phyloP scores from a whole-genome alignment of 768 basidiomycete genomes.

The Boletus reticuloceps region DNA sequence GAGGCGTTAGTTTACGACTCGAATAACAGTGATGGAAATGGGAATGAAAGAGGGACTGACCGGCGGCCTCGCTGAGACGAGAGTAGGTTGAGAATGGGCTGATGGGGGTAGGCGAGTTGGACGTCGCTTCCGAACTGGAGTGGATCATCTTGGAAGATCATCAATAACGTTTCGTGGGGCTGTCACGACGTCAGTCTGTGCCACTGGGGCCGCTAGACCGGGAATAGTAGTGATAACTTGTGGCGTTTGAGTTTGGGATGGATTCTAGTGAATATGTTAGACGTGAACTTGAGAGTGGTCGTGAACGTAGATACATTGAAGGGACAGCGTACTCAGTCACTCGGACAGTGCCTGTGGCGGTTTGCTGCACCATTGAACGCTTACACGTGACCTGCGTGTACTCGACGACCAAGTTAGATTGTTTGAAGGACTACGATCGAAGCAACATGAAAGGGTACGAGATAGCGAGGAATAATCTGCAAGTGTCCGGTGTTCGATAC shows the following conservation, averaged over 20 bases:
- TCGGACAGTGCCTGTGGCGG: not conserved
- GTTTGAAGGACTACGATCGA: not conserved
- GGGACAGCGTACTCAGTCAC: not conserved
- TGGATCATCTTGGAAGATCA: slow-evolving; percentile 27
- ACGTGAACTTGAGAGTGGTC: not conserved
- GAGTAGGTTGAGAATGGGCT: slow-evolving; percentile 41
- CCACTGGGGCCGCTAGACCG: too few species aligned
- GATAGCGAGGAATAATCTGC: not conserved
- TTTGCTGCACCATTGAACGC: not conserved
- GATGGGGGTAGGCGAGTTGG: slow-evolving; percentile 32
- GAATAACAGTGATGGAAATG: too few species aligned
- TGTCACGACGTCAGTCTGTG: not conserved
- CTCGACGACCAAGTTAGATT: not conserved
- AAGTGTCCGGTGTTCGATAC: too few species aligned
- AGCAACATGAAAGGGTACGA: too few species aligned
- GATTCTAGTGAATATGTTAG: too few species aligned
- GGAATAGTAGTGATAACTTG: too few species aligned
- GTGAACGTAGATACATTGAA: not conserved
- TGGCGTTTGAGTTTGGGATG: not conserved
- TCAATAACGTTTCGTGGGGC: slow-evolving; percentile 6
- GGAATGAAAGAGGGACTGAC: slow-evolving; percentile 16
- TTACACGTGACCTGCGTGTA: slow-evolving; percentile 13
- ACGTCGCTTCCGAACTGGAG: slow-evolving; percentile 36
- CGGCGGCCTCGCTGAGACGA: slow-evolving; percentile 48
- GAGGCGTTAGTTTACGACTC: too few species aligned